Evolutionary conservation across 352 stramenopile genomes (phyloP).

Genomic region (Phytophthora palmivora): DNA sequence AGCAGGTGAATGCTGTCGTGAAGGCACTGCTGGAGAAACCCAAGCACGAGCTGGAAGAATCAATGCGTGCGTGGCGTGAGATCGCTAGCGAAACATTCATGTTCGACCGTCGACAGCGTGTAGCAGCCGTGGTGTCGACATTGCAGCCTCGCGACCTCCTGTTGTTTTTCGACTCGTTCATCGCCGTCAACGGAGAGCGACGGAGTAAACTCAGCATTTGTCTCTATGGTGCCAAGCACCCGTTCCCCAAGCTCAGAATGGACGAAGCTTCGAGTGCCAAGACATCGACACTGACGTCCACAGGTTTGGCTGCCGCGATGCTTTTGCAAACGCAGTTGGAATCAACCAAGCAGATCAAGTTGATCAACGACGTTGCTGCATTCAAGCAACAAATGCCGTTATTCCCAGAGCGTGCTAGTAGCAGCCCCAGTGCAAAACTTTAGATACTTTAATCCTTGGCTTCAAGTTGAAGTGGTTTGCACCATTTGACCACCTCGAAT

Average conservation of each 20-base stretch:
- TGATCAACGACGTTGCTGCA: conserved; percentile 55
- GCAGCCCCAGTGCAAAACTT: conserved; percentile 19
- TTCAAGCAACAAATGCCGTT: conserved; percentile 78
- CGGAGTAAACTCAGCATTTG: conserved; percentile 65
- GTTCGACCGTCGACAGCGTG: conserved; percentile 64
- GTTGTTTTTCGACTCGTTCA: conserved; percentile 69
- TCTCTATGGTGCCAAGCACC: conserved; percentile 61
- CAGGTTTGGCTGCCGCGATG: conserved; percentile 45
- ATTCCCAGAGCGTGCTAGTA: conserved; percentile 60
- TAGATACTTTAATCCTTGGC: conserved; percentile 9
- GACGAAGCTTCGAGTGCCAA: not conserved
- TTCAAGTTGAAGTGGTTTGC: conserved; percentile 12
- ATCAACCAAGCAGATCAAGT: conserved; percentile 13
- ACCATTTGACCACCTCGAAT: not conserved
- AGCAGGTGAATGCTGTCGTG: conserved; percentile 71
- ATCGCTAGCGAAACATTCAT: conserved; percentile 72
- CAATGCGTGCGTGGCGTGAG: conserved; percentile 67
- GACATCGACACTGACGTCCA: conserved; percentile 10
- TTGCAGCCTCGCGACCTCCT: conserved; percentile 60
- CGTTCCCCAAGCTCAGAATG: conserved; percentile 39
- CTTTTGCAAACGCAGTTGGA: conserved; percentile 36
- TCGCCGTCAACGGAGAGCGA: conserved; percentile 34
- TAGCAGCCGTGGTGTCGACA: conserved; percentile 57
- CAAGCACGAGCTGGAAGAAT: conserved; percentile 76
- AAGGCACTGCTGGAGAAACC: conserved; percentile 69